A percentile compares a stretch with the other conserved stretches of the same genome.
These are phyloP conservation scores for Gentiana macrophylla DNA, from an alignment of 257 asterid species.

Conservation along the genomic window DNA sequence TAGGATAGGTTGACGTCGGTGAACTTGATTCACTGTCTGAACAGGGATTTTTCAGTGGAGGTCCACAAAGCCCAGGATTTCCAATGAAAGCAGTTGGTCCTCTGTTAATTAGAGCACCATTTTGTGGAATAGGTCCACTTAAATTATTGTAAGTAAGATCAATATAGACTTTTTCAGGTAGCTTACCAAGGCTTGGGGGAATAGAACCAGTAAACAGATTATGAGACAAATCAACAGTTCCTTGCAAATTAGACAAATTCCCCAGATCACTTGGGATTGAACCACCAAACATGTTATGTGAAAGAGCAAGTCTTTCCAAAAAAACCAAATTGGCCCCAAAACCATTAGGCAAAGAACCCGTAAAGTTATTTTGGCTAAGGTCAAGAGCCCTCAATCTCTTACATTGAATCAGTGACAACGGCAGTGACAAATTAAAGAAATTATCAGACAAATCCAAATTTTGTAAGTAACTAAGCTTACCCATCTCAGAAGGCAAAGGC, in stretches of 20 bases:
- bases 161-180: slow-evolving; percentile 80
- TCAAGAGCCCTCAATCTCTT: slow-evolving; percentile 49
- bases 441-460: slow-evolving; percentile 58
- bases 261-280: slow-evolving; percentile 65
- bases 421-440: slow-evolving; percentile 58
- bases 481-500: slow-evolving; percentile 51
- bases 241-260: slow-evolving; percentile 50
- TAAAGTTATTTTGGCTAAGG: slow-evolving; percentile 46
- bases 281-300: slow-evolving; percentile 48
- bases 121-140: slow-evolving; percentile 84
- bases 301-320: slow-evolving; percentile 66
- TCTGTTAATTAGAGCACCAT: slow-evolving; percentile 67
- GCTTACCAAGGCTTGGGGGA: slow-evolving; percentile 72
- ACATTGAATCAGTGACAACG: slow-evolving; percentile 43
- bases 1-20: slow-evolving; percentile 42
- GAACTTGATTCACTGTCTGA: slow-evolving; percentile 36
- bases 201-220: slow-evolving; percentile 60
- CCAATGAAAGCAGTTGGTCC: slow-evolving; percentile 97
- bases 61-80: slow-evolving; percentile 80
- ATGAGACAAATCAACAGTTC: slow-evolving; percentile 70
- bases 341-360: slow-evolving; percentile 51
- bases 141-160: slow-evolving; percentile 67
- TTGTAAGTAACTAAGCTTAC: slow-evolving; percentile 55
- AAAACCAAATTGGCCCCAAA: slow-evolving; percentile 44
- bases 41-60: slow-evolving; percentile 67